Evolutionary conservation across 169 alveolate genomes (phyloP), one percentile per base, ranked within the genome.

Genomic region (Fabrea salina): DNA sequence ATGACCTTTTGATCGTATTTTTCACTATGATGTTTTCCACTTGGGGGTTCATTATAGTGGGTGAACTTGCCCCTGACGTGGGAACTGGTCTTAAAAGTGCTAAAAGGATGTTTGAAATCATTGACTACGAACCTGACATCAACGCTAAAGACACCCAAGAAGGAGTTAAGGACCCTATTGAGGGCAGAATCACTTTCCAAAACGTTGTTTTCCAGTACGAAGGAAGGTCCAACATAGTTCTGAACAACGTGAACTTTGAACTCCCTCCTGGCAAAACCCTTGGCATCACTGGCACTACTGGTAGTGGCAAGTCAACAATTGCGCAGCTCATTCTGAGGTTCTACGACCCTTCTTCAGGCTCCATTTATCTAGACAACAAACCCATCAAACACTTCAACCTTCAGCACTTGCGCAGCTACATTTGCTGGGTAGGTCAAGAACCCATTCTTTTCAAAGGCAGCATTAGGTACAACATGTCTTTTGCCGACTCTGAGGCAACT

Each of bases 301-400:
- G 99, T 3, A 91, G 98, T 35, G 99, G 99, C 19, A 98, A 98
- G 82, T 92, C 98, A 37, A 96, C 99, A 2, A 94, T 98, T 27
- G 85, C 96, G 66, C 96, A 97, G 76, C 82, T 97, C 61, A 86
- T 97, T 5, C 95, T 95, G 71, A 87, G 99, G 44, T 91, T 96
- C 57, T 97, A 97, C 75, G 96, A 91, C 41, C 96, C 97, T 32
- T 41, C 85, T 32, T 75, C 78, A 4, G 96, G 96, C 22, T 66
- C 57, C 51, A 88, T 92, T 30, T 30, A 16, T 0, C 19, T 70
- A 6, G 79, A 70, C 40, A 66, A 66, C 2, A 39, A 66, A n/a
- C 58, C 51, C 0, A 82, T 92, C 39, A 89, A 85, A 68, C 86
- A 88, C 13, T 86, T 86, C 49, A 89, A 90, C 59, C 57, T 91